Evolutionary conservation across 495 filamentous ascomycete species (phyloP), one percentile per base, ranked within the genome.

Genomic region (Penicillium parvum): DNA sequence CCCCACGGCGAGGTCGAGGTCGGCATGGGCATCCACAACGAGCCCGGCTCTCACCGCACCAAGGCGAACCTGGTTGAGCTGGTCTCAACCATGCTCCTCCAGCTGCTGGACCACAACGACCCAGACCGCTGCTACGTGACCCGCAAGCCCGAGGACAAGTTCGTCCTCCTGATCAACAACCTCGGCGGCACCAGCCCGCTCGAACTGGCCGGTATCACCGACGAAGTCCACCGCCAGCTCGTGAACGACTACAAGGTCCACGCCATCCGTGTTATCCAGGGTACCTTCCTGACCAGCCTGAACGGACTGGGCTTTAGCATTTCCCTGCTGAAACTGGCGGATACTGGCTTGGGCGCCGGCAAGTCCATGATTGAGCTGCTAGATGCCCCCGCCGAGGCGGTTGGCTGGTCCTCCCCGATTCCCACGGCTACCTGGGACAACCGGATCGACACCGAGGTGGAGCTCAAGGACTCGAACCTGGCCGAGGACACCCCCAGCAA

Each of bases 1-100:
- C 71, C 68, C 21, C 58, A 71, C 0, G 83, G 80, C 29, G 85
- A 97, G 69, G 82, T 95, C 15, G 92, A 98, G 70, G 75, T 98
- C 52, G 92, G 92, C 6, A 98, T 97, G 92, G 92, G 92, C 8
- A 96, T 97, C 61, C 92, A 98, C 64, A 98, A 98, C 58, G 92
- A 98, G 65, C 79, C 86, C 1, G 92, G 92, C 1, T 90, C 81
- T 10, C 85, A 83, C 54, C 75, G 85, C 32, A 61, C 73, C 33
- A 85, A 81, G 46, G 72, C 82, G 4, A 73, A 80, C 47, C 69
- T 97, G 15, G 74, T 78, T 2, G 77, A 80, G 47, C 68, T 95
- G 36, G 84, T 96, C 32, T 65, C 72, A 46, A 84, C 67, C 30
- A 92, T 98, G 86, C 73, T 98, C 19, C 65, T 64, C 39, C 86